Evolutionary conservation across 441 rosid genomes (phyloP), one percentile per base, ranked within the genome.

Genomic region (Euphorbia celastroides): DNA sequence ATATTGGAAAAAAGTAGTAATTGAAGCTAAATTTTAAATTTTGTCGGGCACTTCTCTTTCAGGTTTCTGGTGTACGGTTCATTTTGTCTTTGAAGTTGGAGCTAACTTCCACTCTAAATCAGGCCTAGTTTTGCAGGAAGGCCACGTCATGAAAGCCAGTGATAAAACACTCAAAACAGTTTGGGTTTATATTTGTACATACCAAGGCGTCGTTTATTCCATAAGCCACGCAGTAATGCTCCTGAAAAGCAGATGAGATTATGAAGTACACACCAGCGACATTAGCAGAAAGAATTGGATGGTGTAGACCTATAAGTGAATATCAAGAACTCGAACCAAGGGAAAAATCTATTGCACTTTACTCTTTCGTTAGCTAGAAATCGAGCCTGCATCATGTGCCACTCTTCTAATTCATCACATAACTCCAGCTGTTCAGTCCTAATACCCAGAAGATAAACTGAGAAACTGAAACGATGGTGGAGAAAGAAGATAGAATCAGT

Each of bases 371-470:
- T 38, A 70, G 20, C 34, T 58, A 30, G 57, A 56, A 52, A 63
- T 61, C 5, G 65, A 59, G 64, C 98, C 98, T 94, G 96, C 99
- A 94, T 94, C 99, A 92, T 88, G 76, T 87, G 81, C 98, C 99
- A 94, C 75, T 94, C 97, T 81, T 94, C 99, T 75, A 92, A 89
- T 80, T 94, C 98, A 70, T 92, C 97, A 32, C 89, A 94, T 79
- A 92, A 77, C 80, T 89, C 97, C 86, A 92, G 80, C 75, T 90
- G 80, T 82, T 94, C 97, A 19, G 89, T 88, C 90, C 97, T 92
- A 81, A 57, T 46, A 70, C 81, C 70, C 74, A 79, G 27, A 74
- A 65, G 17, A 70, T 64, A 62, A 70, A 30, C 58, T 72, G 70
- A 71, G 74, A 73, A 57, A 74, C 63, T 19, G 61, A 34, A 34